Conservation (phyloP, 768 basidiomycete species). For the Leccinum subgranulosum region DNA sequence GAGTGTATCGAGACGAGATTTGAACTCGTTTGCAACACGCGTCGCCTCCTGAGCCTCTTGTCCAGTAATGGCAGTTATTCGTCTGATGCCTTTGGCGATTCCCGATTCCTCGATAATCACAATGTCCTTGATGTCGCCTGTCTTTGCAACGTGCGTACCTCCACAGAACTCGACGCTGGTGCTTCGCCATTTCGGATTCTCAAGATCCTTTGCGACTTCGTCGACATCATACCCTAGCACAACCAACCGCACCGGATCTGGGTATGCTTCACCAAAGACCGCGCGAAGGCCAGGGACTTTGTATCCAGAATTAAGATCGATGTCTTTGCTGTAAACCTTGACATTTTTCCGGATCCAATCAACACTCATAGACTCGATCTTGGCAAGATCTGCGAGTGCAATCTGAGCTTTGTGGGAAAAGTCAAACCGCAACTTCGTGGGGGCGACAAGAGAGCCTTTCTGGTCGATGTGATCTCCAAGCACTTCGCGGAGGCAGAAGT, state of each 20-base stretch:
- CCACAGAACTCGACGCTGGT: slow-evolving; percentile 98
- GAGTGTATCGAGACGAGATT: slow-evolving; percentile 58
- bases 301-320: slow-evolving; percentile 72
- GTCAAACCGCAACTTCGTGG: slow-evolving; percentile 94
- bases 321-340: slow-evolving; percentile 83
- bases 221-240: slow-evolving; percentile 85
- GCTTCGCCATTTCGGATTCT: slow-evolving; percentile 85
- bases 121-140: slow-evolving; percentile 96
- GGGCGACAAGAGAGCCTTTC: slow-evolving; percentile 95
- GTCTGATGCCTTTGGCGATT: slow-evolving; percentile 96
- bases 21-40: slow-evolving; percentile 61
- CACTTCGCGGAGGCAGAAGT: slow-evolving; percentile 87
- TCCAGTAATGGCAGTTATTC: slow-evolving; percentile 92
- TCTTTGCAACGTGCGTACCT: slow-evolving; percentile 98
- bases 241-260: slow-evolving; percentile 95
- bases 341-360: slow-evolving; percentile 93
- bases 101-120: slow-evolving; percentile 94
- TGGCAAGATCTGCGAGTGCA: slow-evolving; percentile 65
- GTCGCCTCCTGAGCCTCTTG: slow-evolving; percentile 86
- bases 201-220: slow-evolving; percentile 80
- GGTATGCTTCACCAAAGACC: slow-evolving; percentile 97
- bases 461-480: slow-evolving; percentile 98
- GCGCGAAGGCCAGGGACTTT: slow-evolving; percentile 93
- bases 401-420: slow-evolving; percentile 96
- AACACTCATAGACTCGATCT: slow-evolving; percentile 79